phyloP scores from a whole-genome alignment of 2,329 filamentous ascomycete genomes.

The Trichophyton schoenleinii region DNA sequence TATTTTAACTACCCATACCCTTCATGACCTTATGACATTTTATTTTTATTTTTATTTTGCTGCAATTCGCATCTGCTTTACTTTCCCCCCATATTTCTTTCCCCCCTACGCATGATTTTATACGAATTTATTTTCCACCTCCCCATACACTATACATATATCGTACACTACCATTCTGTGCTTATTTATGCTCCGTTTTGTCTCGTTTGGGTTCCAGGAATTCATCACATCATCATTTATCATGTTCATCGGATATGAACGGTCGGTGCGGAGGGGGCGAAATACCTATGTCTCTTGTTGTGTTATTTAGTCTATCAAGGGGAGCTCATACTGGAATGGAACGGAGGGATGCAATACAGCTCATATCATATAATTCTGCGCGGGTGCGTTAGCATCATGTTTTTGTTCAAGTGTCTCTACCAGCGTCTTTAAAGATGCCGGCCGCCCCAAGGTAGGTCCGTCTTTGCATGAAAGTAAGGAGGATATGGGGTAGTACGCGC shows the following conservation, averaged over 20 bases:
- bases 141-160: background rate
- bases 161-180: background rate
- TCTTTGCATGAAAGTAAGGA: background rate
- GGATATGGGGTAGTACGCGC: background rate
- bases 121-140: background rate
- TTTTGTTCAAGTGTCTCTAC: background rate
- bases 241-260: conserved; percentile 3
- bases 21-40: conserved; percentile 2
- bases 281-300: background rate
- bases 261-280: conserved; percentile 1
- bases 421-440: background rate
- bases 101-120: background rate
- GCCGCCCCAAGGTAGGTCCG: background rate
- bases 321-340: conserved; percentile 1
- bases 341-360: conserved; percentile 1
- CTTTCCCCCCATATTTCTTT: background rate
- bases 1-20: background rate
- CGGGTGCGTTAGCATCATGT: background rate
- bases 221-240: background rate
- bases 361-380: background rate
- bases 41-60: background rate
- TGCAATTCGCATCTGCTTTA: background rate
- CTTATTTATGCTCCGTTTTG: background rate
- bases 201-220: background rate
- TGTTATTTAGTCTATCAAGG: background rate